These are phyloP conservation scores for Boletus sp. DNA, from an alignment of 1,284 basidiomycete genomes.

Conservation along the genomic window DNA sequence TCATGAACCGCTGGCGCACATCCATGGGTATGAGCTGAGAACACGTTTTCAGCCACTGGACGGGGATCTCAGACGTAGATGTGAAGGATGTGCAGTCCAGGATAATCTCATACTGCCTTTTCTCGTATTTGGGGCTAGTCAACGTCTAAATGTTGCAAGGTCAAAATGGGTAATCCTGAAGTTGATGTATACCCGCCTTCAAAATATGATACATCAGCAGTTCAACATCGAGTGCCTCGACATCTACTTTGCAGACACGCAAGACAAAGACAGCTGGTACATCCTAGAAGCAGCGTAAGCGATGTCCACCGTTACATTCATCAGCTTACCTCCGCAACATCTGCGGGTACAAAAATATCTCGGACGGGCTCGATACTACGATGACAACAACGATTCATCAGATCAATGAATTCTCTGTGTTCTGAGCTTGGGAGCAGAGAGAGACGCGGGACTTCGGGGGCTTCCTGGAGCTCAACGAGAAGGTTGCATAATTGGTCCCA, in stretches of 20 bases:
- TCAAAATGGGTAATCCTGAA: not conserved
- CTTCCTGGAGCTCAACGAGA: slow-evolving; percentile 73
- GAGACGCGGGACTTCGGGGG: slow-evolving; percentile 60
- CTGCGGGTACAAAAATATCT: slow-evolving; percentile 66
- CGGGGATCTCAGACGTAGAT: slow-evolving; percentile 71
- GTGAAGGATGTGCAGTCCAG: slow-evolving; percentile 82
- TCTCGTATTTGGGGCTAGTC: slow-evolving; percentile 42
- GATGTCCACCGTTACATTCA: not conserved
- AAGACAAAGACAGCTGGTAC: slow-evolving; percentile 57
- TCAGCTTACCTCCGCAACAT: slow-evolving; percentile 45
- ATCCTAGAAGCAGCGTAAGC: slow-evolving; percentile 38
- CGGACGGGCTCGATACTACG: slow-evolving; percentile 60
- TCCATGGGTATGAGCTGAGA: slow-evolving; percentile 75
- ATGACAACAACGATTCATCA: slow-evolving; percentile 68
- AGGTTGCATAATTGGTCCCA: slow-evolving; percentile 75
- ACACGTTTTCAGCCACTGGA: slow-evolving; percentile 79
- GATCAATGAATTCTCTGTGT: slow-evolving; percentile 59
- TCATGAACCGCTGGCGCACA: slow-evolving; percentile 53
- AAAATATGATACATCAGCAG: slow-evolving; percentile 80
- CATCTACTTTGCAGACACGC: slow-evolving; percentile 65
- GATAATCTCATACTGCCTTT: slow-evolving; percentile 66
- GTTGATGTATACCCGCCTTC: slow-evolving; percentile 45
- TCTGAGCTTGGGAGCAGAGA: slow-evolving; percentile 47
- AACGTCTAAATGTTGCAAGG: slow-evolving; percentile 32
- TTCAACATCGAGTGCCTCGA: slow-evolving; percentile 83